Base-by-base conservation (phyloP, 2,329 filamentous ascomycete genomes). In the Nemania sp. region DNA sequence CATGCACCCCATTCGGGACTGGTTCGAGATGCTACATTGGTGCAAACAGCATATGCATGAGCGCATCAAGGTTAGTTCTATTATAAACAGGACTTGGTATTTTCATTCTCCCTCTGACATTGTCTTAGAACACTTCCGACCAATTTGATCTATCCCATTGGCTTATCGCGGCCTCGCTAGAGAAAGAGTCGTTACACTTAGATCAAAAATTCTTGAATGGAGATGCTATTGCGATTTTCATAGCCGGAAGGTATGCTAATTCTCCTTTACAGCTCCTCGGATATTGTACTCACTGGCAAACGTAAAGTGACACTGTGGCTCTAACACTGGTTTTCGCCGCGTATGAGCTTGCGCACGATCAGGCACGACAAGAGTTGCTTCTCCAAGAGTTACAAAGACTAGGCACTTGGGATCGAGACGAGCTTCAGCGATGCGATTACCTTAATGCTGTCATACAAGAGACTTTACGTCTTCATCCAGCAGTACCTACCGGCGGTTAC, bases 361-460 rank as follows among this genome's bases (percentile, higher is more conserved):
- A 10, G 18, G 20, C 11, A 29, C 6, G 11, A 2, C 51, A 54
- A 29, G n/a, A 13, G 3, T 18, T 15, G 22, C 51, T 35, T 4
- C 22, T 54, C 10, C 3, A 3, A 6, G 51, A 11, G 3, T 27
- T 54, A 2, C 22, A 35, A 3, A 18, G 29, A 10, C 3, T 54
- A 35, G 51, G 35, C 18, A 54, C 35, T 20, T 35, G 35, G 11
- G 5, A 54, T 20, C 51, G 51, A 2, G 18, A 54, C 7, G 2
- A 54, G 8, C 51, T 45, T 22, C 55, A 18, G 5, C 20, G n/a
- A 43, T 58, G 38, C 26, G 45, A 52, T 3, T 38, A 24, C 13
- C 49, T 62, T 6, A 62, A 38, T 29, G 58, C 58, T 3, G 24
- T 53, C 47, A 62, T 62, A 8, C 26, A 43, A 11, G 58, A 62